Evolutionary conservation across 495 filamentous ascomycete genomes (phyloP).

Genomic region (Thermochaetoides thermophila): DNA sequence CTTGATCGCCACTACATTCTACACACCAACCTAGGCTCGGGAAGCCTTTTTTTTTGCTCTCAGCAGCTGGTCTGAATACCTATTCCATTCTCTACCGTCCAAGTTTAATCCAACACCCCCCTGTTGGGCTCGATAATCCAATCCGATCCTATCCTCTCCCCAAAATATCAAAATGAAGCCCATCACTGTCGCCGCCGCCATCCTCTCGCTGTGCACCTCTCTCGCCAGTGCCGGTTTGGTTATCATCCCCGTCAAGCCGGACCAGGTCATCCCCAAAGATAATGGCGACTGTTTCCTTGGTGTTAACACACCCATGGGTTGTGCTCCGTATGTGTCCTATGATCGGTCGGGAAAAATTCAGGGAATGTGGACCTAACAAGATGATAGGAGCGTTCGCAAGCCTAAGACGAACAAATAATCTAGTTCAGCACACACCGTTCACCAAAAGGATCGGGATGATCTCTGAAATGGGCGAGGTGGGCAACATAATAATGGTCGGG

Average conservation of each 20-base stretch:
- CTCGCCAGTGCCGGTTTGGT: constrained; percentile 32
- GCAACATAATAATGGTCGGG: no score
- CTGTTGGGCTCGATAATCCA: background rate
- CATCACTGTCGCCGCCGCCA: constrained; percentile 18
- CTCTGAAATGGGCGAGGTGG: no score
- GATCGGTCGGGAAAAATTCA: background rate
- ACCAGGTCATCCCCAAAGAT: constrained; percentile 28
- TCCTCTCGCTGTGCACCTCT: constrained; percentile 25
- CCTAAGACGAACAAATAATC: no score
- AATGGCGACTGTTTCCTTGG: constrained; percentile 34
- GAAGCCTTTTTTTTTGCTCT: background rate
- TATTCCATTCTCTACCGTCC: background rate
- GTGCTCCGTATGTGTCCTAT: constrained; percentile 26
- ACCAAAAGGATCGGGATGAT: no score
- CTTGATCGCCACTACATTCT: background rate
- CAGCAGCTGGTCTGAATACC: constrained; percentile 14
- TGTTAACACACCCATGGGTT: constrained; percentile 31
- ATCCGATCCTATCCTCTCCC: background rate
- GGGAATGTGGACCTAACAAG: background rate
- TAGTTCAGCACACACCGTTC: no score
- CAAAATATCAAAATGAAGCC: constrained; percentile 23
- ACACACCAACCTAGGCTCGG: background rate
- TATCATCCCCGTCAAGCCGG: constrained; percentile 26
- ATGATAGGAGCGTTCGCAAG: no score
- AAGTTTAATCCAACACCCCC: background rate